A percentile compares a stretch with the other conserved stretches of the same genome.
Evolutionary conservation across 192 early-diverging fungal species (phyloP).

Genomic region (Entomortierella parvispora): DNA sequence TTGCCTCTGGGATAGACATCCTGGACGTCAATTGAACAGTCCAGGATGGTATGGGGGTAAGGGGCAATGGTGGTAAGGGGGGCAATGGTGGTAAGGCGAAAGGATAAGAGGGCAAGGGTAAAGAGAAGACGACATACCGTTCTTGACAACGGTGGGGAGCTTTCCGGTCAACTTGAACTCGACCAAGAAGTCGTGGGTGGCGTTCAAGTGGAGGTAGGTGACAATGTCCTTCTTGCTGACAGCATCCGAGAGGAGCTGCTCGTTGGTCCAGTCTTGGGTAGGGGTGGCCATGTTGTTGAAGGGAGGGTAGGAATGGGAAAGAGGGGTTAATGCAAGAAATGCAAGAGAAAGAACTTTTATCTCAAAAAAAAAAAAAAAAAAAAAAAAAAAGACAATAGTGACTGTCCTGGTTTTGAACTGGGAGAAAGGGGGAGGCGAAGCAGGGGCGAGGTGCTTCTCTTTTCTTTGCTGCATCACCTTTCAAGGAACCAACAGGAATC

Average conservation of each 20-base stretch:
- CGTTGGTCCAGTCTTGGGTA: constrained; percentile 67
- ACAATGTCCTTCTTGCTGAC: constrained; percentile 81
- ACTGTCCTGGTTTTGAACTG: constrained; percentile 12
- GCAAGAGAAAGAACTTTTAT: not conserved
- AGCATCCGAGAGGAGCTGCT: constrained; percentile 67
- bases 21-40: not conserved
- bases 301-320: too few species aligned
- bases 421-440: not conserved
- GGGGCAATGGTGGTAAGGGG: too few species aligned
- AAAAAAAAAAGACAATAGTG: constrained; percentile 21
- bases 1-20: not conserved
- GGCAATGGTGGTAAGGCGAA: not conserved
- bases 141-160: constrained; percentile 71
- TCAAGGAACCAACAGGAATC: constrained; percentile 2
- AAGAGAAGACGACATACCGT: constrained; percentile 38
- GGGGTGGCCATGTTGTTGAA: constrained; percentile 40
- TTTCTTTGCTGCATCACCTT: not conserved
- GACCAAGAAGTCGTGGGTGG: constrained; percentile 68
- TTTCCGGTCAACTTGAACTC: constrained; percentile 79
- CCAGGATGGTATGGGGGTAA: not conserved
- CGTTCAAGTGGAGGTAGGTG: constrained; percentile 70
- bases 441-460: not conserved
- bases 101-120: not conserved
- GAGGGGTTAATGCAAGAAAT: not conserved
- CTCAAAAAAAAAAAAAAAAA: constrained; percentile 23